Conservation (phyloP, 768 basidiomycete species). For the Leucogyrophana mollusca region DNA sequence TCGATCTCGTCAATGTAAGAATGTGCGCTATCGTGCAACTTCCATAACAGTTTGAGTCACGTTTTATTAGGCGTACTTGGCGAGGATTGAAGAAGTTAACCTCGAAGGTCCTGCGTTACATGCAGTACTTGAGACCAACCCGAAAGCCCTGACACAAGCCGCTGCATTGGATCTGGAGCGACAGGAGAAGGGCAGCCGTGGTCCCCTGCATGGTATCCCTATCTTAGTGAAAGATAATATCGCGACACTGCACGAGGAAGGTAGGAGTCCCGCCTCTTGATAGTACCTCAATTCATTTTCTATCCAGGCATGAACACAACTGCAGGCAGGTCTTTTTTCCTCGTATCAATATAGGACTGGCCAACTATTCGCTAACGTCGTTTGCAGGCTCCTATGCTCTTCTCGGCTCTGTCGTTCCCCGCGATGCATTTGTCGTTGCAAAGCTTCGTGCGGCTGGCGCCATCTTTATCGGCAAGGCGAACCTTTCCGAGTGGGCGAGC, state of each 20-base stretch:
- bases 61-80: constrained; percentile 54
- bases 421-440: constrained; percentile 32
- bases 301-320: constrained; percentile 43
- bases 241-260: constrained; percentile 31
- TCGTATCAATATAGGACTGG: too few relatives aligned
- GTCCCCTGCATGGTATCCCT: constrained; percentile 54
- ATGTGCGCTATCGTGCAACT: background rate
- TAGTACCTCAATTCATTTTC: too few relatives aligned
- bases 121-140: constrained; percentile 59
- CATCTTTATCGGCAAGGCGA: constrained; percentile 42
- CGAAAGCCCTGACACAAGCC: constrained; percentile 51
- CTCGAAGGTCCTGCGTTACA: constrained; percentile 52
- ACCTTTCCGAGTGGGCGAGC: constrained; percentile 42
- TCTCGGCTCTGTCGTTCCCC: constrained; percentile 32
- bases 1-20: constrained; percentile 58
- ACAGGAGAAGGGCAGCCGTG: constrained; percentile 39
- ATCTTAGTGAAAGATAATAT: constrained; percentile 49
- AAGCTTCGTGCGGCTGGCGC: constrained; percentile 31
- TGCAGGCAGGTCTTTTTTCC: constrained; percentile 28
- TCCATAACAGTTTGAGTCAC: background rate
- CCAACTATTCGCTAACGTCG: too few relatives aligned
- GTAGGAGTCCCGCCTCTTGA: too few relatives aligned
- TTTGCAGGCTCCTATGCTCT: constrained; percentile 36
- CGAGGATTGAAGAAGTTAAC: constrained; percentile 70
- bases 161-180: constrained; percentile 48